A percentile compares a stretch with the other conserved stretches of the same genome.
phyloP scores from a whole-genome alignment of 306 rosid genomes.

The Quercus suber region DNA sequence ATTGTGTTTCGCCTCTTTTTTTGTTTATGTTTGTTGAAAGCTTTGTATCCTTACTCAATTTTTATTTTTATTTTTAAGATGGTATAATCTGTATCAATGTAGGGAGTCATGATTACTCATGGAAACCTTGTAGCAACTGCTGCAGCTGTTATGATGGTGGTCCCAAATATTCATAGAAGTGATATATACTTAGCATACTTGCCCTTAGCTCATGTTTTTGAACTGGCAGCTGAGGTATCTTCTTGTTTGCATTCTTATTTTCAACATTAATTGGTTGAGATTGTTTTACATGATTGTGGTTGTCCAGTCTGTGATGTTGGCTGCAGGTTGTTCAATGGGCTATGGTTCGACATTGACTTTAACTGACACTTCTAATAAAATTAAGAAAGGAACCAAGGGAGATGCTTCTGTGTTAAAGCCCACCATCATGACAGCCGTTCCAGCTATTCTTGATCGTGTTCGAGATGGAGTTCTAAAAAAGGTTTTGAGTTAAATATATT shows the following conservation, averaged over 20 bases:
- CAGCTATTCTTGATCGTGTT: conserved; percentile 87
- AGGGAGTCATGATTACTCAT: conserved; percentile 97
- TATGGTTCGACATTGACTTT: conserved; percentile 75
- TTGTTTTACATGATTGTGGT: conserved; percentile 32
- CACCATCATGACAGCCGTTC: conserved; percentile 78
- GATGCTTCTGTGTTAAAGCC: conserved; percentile 75
- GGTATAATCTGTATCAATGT: conserved; percentile 19
- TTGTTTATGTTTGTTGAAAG: not conserved
- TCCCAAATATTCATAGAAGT: conserved; percentile 56
- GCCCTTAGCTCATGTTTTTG: conserved; percentile 94
- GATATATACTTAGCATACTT: conserved; percentile 89
- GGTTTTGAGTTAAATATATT: conserved; percentile 35
- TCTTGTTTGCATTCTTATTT: conserved; percentile 14
- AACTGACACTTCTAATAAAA: conserved; percentile 76
- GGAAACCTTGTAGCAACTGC: conserved; percentile 86
- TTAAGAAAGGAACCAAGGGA: conserved; percentile 92
- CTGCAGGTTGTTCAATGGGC: conserved; percentile 73
- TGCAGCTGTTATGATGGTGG: conserved; percentile 70
- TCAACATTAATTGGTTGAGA: conserved; percentile 1
- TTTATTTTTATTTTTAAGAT: conserved; percentile 11
- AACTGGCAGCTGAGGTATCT: conserved; percentile 89
- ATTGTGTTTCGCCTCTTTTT: not conserved
- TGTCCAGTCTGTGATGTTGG: conserved; percentile 79
- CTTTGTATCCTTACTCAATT: not conserved
- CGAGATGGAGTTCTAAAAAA: conserved; percentile 84